Base-by-base conservation (phyloP, 768 basidiomycete genomes). In the Pluteus cervinus region DNA sequence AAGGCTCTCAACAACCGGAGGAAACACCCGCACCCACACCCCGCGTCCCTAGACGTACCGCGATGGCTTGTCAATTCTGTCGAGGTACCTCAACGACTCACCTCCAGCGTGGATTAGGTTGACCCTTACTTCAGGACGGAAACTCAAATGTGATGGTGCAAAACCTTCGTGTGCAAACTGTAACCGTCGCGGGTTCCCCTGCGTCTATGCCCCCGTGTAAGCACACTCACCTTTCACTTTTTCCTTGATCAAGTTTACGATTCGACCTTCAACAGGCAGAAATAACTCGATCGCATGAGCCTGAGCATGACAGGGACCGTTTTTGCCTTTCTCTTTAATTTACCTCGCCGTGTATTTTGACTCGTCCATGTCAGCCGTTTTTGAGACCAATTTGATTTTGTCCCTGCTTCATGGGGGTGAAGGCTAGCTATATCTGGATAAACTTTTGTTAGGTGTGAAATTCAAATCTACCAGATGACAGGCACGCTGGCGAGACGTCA, bases 1-100 rank as follows among this genome's bases (percentile, higher is more conserved):
- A n/a, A n/a, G n/a, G n/a, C n/a, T n/a, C n/a, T n/a, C n/a, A n/a
- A n/a, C n/a, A n/a, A n/a, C n/a, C n/a, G n/a, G n/a, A n/a, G n/a
- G n/a, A n/a, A n/a, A n/a, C n/a, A n/a, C n/a, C n/a, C n/a, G n/a
- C n/a, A n/a, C n/a, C n/a, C n/a, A n/a, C n/a, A n/a, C n/a, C n/a
- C n/a, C n/a, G n/a, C n/a, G n/a, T n/a, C 18, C 64, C 65, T 9
- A 62, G 55, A 50, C 50, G 81, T 37, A 80, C 74, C 0, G 71
- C 76, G 1, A 82, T 86, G 79, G 83, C 83, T 5, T 86, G 83
- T 50, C 69, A 72, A 38, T 86, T 85, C 50, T 86, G 83, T 54
- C 65, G 83, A 56, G 77, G 82, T 79, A 46, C 39, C 58, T 34
- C 39, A 7, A 36, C 16, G 18, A 16, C 45, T 28, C 29, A 8